Conservation (phyloP, 116 monocot genomes). For the Posidonia oceanica region DNA sequence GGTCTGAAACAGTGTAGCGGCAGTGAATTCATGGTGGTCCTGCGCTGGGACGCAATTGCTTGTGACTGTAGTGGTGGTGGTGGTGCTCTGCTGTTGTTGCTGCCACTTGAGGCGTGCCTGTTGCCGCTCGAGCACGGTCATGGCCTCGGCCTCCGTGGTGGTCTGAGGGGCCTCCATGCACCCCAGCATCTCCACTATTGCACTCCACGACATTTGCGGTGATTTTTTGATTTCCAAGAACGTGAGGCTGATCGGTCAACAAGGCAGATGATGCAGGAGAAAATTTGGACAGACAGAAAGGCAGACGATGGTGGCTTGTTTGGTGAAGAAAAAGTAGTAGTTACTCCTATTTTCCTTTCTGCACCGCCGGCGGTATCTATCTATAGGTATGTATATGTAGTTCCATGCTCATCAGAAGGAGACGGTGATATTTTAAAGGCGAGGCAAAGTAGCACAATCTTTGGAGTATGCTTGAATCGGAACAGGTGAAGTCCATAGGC, state of each 20-base stretch:
- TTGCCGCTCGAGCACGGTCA: not conserved
- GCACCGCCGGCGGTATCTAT: too few relatives aligned
- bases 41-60: not conserved
- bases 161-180: not conserved
- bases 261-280: not conserved
- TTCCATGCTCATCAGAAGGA: too few relatives aligned
- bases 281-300: not conserved
- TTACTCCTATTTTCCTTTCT: too few relatives aligned
- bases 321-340: too few relatives aligned
- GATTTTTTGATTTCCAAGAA: not conserved
- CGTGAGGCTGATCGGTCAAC: not conserved
- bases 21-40: not conserved
- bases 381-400: too few relatives aligned
- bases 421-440: too few relatives aligned
- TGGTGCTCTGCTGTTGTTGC: not conserved
- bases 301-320: too few relatives aligned
- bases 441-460: too few relatives aligned
- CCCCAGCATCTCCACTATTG: constrained; percentile 9
- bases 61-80: not conserved
- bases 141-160: not conserved
- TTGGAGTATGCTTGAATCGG: too few relatives aligned
- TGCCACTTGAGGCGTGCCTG: constrained; percentile 3
- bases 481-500: too few relatives aligned
- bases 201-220: constrained; percentile 2
- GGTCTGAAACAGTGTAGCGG: not conserved